Base-by-base conservation (phyloP, 305 asterid species). In the Fraxinus velutina region DNA sequence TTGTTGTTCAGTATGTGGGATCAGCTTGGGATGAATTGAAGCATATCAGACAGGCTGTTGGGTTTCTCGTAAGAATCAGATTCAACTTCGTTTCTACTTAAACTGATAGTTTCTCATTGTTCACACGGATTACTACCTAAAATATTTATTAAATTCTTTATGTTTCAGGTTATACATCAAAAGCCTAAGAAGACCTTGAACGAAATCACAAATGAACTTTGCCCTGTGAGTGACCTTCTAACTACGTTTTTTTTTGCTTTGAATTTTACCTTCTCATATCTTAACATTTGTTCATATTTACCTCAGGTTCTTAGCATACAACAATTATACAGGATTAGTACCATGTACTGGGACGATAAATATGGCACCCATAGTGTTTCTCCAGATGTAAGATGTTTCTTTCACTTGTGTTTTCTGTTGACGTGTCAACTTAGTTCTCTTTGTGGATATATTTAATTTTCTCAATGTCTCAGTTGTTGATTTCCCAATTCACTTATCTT, bases 291-390 rank as follows among this genome's bases (percentile, higher is more conserved):
- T 30, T 50, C 12, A 29, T 32, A 4, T 8, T 79, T 76, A 84
- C 17, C 79, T 32, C 88, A 96, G 99, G 98, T 94, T 84, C 92
- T 96, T 75, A 96, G 99, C 93, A 93, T 96, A 79, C 99, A 96
- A 78, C 99, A 96, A 79, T 78, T 96, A 74, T 96, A 96, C 93
- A 85, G 99, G 87, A 94, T 96, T 83, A 94, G 99, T 84, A 94
- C 99, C n/a, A 96, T 96, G 99, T 96, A 96, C 89, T 96, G 99
- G 99, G 99, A 96, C 81, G 99, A 96, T 89, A 96, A 96, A 88
- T 96, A 96, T 68, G 99, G 99, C 85, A 94, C 99, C 37, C 99
- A 92, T 78, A 94, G 97, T 83, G 99, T 96, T 75, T 93, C 99
- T 86, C 84, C 98, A 74, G 93, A 94, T 81, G 99, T 96, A 86